Conservation (phyloP, 495 filamentous ascomycete species). For the Daldinia caldariorum region DNA sequence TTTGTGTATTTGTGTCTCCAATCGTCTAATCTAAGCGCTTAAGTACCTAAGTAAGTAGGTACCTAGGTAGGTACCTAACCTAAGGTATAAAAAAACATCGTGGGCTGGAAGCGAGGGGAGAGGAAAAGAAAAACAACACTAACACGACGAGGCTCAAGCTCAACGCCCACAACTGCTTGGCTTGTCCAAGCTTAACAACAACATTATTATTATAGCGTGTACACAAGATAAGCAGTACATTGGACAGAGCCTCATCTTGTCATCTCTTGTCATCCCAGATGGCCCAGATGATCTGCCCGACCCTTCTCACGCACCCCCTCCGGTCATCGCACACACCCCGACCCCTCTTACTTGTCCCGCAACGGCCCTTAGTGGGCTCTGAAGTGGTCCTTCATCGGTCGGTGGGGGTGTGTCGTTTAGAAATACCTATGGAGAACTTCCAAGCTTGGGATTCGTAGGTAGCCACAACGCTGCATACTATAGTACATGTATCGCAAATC, state of each 20-base stretch:
- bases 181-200: not conserved
- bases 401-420: slow-evolving; percentile 38
- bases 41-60: not conserved
- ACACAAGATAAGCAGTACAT: slow-evolving; percentile 39
- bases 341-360: not conserved
- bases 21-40: not conserved
- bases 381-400: not conserved
- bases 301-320: slow-evolving; percentile 31
- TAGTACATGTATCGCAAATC: slow-evolving; percentile 14
- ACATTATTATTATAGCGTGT: slow-evolving; percentile 13
- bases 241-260: slow-evolving; percentile 47
- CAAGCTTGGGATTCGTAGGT: slow-evolving; percentile 17
- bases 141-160: not conserved
- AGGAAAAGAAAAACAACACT: too few species aligned
- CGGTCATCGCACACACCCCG: slow-evolving; percentile 36
- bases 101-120: not conserved
- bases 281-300: slow-evolving; percentile 33
- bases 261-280: slow-evolving; percentile 45
- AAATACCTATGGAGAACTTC: slow-evolving; percentile 37
- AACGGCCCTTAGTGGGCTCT: not conserved
- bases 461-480: slow-evolving; percentile 25
- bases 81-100: too few species aligned
- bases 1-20: not conserved
- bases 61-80: too few species aligned
- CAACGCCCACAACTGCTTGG: not conserved